Conservation (phyloP, 2,329 filamentous ascomycete species). For the Golovinomyces cichoracearum region DNA sequence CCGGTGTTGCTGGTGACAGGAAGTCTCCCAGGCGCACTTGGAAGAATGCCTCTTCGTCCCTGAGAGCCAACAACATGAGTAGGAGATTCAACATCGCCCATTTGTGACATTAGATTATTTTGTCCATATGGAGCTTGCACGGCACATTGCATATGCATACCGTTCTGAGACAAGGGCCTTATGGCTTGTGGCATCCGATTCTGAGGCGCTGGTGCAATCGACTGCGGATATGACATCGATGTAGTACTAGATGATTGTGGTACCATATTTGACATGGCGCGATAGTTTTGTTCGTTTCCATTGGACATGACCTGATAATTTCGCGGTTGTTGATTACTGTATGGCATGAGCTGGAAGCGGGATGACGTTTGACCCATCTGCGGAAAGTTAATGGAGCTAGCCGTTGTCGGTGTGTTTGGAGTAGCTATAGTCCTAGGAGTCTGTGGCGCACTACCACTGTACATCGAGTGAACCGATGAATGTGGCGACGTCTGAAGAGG, state of each 20-base stretch:
- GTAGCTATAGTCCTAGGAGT: constrained; percentile 37
- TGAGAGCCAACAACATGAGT: constrained; percentile 91
- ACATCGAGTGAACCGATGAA: constrained; percentile 26
- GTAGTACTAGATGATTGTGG: constrained; percentile 31
- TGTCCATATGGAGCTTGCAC: constrained; percentile 35
- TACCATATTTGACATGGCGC: constrained; percentile 33
- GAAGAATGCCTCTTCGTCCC: constrained; percentile 70
- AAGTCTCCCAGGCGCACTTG: constrained; percentile 66
- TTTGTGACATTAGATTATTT: constrained; percentile 27
- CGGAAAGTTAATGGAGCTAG: constrained; percentile 26
- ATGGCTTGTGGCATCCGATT: constrained; percentile 29
- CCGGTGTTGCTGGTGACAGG: constrained; percentile 45
- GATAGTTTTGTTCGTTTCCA: constrained; percentile 18
- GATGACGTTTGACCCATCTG: constrained; percentile 21
- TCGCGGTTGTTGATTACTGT: constrained; percentile 8
- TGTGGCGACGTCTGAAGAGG: constrained; percentile 25
- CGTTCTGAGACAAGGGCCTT: constrained; percentile 45
- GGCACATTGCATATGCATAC: constrained; percentile 26
- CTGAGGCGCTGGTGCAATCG: constrained; percentile 45
- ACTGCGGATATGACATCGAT: constrained; percentile 44
- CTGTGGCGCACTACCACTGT: constrained; percentile 23
- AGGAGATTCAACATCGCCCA: constrained; percentile 35
- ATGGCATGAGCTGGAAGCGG: constrained; percentile 12
- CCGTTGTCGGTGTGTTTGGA: constrained; percentile 32
- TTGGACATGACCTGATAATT: constrained; percentile 10